Evolutionary conservation across 805 yeast species (phyloP), one percentile per base, ranked within the genome.

Genomic region (Wickerhamomyces rabaulensis): DNA sequence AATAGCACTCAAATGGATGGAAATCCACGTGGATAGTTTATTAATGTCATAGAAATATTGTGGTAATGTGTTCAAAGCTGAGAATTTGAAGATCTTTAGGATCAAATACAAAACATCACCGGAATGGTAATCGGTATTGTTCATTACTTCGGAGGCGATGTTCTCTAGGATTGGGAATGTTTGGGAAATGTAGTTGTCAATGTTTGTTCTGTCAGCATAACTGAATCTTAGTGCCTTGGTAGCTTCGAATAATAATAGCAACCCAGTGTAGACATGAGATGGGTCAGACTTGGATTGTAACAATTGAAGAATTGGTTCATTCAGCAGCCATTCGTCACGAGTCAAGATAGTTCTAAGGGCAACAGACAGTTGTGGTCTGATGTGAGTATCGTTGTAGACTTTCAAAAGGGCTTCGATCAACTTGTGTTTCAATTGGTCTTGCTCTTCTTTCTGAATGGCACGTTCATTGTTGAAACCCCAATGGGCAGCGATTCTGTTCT

Each of bases 61-160:
- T 1, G 91, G 87, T 42, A 84, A 67, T 51, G 80, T 80, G 44
- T 72, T 76, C 57, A 75, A 74, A 10, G 87, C 76, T 22, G 75
- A 73, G 60, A 75, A 84, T 57, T 85, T 84, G 69, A 79, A 83
- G 46, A 76, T 70, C 60, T 86, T 86, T 50, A 86, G 68, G 21
- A 83, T 78, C 55, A 79, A 64, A 61, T 84, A 84, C 47, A 86
- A 67, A 51, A 83, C 53, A 45, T 70, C 73, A 46, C 69, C 70
- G 0, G 74, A 67, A 40, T 56, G 58, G 49, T 68, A 66, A 41
- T 57, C 61, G 8, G 45, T 45, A 20, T 61, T 57, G 37, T 58
- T 55, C 10, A 68, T 57, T 26, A 69, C 57, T 42, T 62, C 64
- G 4, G 68, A 56, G 6, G 87, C 85, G 36, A 84, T 70, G 17